Evolutionary conservation across 2,329 filamentous ascomycete genomes (phyloP).

Genomic region (Pseudogymnoascus sp.): DNA sequence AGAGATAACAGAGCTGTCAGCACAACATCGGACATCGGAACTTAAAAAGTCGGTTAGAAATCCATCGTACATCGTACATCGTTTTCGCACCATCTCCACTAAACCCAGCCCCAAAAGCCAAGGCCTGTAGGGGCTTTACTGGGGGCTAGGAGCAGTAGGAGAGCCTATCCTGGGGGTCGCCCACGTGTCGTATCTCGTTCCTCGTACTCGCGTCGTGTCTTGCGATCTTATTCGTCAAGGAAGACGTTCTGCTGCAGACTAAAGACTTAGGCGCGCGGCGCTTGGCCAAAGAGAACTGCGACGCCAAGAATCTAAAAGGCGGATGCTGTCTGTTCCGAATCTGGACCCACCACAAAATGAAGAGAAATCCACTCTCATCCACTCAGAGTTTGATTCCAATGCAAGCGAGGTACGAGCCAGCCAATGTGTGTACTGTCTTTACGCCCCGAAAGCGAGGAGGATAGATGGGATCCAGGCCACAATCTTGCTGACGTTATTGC

Average conservation of each 20-base stretch:
- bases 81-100: not conserved
- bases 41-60: conserved; percentile 3
- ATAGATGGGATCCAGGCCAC: not conserved
- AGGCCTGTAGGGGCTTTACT: not conserved
- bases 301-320: not conserved
- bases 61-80: not conserved
- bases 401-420: not conserved
- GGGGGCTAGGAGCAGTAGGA: not conserved
- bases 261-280: not conserved
- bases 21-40: not conserved
- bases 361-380: not conserved
- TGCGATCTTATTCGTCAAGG: not conserved
- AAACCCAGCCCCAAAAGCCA: not conserved
- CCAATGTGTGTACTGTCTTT: not conserved
- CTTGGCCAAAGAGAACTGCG: not conserved
- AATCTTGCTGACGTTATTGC: not conserved
- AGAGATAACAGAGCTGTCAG: not conserved
- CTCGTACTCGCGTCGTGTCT: not conserved
- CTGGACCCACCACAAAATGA: not conserved
- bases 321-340: not conserved
- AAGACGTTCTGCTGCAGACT: not conserved
- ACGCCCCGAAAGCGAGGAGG: not conserved
- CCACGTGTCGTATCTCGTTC: conserved; percentile 4
- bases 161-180: not conserved
- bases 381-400: not conserved